Percentiles rank a stretch among this genome's conserved stretches.
Evolutionary conservation across 2,329 filamentous ascomycete genomes (phyloP).

Genomic region (Hyphodiscus sp.): DNA sequence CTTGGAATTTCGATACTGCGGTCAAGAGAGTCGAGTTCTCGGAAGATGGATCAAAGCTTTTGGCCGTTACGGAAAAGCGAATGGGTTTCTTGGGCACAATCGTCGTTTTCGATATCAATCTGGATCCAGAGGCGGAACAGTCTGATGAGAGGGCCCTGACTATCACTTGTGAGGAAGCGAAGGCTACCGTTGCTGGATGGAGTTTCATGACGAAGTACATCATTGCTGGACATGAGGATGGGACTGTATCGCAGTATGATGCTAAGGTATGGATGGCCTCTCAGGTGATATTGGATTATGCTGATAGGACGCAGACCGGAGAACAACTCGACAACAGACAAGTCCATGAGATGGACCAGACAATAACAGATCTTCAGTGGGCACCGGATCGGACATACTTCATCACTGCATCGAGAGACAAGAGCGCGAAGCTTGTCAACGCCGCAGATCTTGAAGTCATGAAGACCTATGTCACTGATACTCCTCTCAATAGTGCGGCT

Average conservation of each 20-base stretch:
- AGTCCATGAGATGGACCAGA: conserved; percentile 76
- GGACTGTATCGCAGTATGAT: conserved; percentile 85
- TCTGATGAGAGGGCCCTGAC: conserved; percentile 73
- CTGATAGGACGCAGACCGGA: conserved; percentile 50
- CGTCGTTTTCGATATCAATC: conserved; percentile 82
- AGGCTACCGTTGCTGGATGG: conserved; percentile 96
- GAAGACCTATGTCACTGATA: conserved; percentile 89
- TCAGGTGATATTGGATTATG: neutral
- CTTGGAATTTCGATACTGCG: conserved; percentile 94
- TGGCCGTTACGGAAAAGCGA: conserved; percentile 97
- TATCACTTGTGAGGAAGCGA: conserved; percentile 92
- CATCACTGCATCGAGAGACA: conserved; percentile 97
- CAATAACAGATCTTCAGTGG: conserved; percentile 89
- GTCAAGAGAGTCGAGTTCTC: conserved; percentile 98
- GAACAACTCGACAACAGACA: conserved; percentile 75
- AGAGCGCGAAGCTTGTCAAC: conserved; percentile 88
- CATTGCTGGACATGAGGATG: conserved; percentile 95
- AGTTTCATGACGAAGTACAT: conserved; percentile 94
- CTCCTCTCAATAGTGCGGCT: conserved; percentile 89
- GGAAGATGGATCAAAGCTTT: conserved; percentile 81
- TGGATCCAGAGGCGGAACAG: conserved; percentile 78
- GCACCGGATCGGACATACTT: conserved; percentile 91
- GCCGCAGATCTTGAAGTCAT: conserved; percentile 81
- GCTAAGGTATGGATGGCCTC: conserved; percentile 56
- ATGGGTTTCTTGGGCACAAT: conserved; percentile 95